phyloP scores from a whole-genome alignment of 2,329 filamentous ascomycete species.

The Lachnellula cervina region DNA sequence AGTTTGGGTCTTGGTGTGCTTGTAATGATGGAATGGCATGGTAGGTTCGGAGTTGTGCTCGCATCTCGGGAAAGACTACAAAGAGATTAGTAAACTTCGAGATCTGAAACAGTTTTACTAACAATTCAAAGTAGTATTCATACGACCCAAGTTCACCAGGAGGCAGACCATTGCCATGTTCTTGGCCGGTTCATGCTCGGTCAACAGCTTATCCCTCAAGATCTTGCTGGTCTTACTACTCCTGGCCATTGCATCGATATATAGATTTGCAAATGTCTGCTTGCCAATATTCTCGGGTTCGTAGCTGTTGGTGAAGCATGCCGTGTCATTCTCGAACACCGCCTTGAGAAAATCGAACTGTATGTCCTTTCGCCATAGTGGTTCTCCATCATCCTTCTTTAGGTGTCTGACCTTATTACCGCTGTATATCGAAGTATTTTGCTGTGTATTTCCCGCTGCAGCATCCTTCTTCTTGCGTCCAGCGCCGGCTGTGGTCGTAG shows the following conservation, averaged over 20 bases:
- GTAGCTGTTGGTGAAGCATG: constrained; percentile 88
- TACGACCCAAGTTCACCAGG: constrained; percentile 91
- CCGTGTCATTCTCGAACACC: constrained; percentile 69
- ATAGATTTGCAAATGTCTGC: constrained; percentile 87
- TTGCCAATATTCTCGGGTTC: constrained; percentile 56
- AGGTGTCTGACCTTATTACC: constrained; percentile 69
- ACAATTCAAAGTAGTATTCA: constrained; percentile 99
- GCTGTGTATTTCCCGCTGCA: constrained; percentile 11
- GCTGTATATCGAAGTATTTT: constrained; percentile 25
- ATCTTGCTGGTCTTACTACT: constrained; percentile 99
- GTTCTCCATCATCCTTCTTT: constrained; percentile 85
- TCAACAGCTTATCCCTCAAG: constrained; percentile 90
- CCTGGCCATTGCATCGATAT: constrained; percentile 96
- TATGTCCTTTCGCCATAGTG: constrained; percentile 81
- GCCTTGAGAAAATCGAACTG: constrained; percentile 80
- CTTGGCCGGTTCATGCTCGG: constrained; percentile 84
- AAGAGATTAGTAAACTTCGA: constrained; percentile 24
- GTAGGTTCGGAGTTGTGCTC: constrained; percentile 93
- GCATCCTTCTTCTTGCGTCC: constrained; percentile 24
- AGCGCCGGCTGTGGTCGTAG: constrained; percentile 10
- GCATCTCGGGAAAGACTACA: constrained; percentile 98
- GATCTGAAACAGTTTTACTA: constrained; percentile 33
- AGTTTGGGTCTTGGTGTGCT: constrained; percentile 88
- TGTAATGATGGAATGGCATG: constrained; percentile 96
- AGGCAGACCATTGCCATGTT: constrained; percentile 99